These are phyloP conservation scores for Panellus pusillus DNA, from an alignment of 768 basidiomycete genomes.

Conservation along the genomic window DNA sequence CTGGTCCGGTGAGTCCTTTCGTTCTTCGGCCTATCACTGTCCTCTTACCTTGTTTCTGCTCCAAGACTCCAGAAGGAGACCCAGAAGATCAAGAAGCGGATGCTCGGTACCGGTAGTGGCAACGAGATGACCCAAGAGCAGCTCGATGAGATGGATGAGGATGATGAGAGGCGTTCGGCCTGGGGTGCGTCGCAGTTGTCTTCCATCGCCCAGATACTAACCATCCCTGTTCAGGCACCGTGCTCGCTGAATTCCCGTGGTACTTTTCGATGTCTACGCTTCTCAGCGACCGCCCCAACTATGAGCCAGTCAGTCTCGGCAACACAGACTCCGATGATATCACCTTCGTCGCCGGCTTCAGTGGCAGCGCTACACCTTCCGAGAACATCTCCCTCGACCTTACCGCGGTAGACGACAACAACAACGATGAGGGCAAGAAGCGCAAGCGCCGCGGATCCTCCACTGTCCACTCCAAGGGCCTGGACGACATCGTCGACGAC, in stretches of 20 bases:
- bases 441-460: not conserved
- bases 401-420: no score
- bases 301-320: not conserved
- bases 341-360: not conserved
- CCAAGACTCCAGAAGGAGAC: not conserved
- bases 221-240: no score
- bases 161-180: not conserved
- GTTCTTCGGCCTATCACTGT: not conserved
- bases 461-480: not conserved
- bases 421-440: no score
- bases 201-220: no score
- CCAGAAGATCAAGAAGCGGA: not conserved
- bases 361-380: not conserved
- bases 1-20: not conserved
- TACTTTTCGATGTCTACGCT: not conserved
- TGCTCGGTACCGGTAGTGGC: not conserved
- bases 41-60: not conserved
- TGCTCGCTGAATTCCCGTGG: not conserved
- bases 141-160: not conserved
- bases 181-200: not conserved
- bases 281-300: not conserved
- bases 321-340: not conserved
- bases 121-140: constrained; percentile 2
- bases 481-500: not conserved
- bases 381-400: not conserved